Evolutionary conservation across 2,329 filamentous ascomycete genomes (phyloP).

Genomic region (Alternaria ethzedia): DNA sequence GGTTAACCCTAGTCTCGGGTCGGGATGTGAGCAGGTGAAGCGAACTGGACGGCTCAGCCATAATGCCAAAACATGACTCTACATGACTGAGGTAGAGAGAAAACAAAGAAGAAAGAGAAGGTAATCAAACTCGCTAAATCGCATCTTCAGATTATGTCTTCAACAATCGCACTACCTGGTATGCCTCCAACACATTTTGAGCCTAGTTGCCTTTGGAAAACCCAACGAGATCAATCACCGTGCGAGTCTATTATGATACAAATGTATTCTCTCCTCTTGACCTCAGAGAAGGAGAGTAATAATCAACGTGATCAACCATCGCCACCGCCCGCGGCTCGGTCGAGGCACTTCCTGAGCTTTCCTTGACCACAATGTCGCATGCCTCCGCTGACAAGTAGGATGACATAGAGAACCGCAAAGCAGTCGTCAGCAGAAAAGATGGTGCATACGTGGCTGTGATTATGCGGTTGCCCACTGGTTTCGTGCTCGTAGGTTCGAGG

Average conservation of each 20-base stretch:
- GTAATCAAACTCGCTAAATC: slow-evolving; percentile 8
- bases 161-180: slow-evolving; percentile 2
- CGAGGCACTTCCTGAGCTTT: slow-evolving; percentile 4
- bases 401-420: background rate
- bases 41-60: background rate
- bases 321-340: slow-evolving; percentile 11
- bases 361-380: background rate
- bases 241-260: slow-evolving; percentile 16
- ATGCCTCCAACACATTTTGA: background rate
- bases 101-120: background rate
- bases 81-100: background rate
- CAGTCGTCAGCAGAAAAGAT: background rate
- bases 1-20: background rate
- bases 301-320: slow-evolving; percentile 6
- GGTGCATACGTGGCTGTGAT: background rate
- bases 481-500: slow-evolving; percentile 5
- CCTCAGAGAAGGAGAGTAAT: background rate
- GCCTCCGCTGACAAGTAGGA: background rate
- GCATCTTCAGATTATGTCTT: slow-evolving; percentile 10
- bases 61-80: background rate
- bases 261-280: slow-evolving; percentile 4
- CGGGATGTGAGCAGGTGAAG: background rate
- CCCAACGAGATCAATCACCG: slow-evolving; percentile 4
- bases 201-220: background rate
- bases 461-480: background rate